Conservation (phyloP, 2,329 filamentous ascomycete genomes). For the Ceratocystis smalleyi region DNA sequence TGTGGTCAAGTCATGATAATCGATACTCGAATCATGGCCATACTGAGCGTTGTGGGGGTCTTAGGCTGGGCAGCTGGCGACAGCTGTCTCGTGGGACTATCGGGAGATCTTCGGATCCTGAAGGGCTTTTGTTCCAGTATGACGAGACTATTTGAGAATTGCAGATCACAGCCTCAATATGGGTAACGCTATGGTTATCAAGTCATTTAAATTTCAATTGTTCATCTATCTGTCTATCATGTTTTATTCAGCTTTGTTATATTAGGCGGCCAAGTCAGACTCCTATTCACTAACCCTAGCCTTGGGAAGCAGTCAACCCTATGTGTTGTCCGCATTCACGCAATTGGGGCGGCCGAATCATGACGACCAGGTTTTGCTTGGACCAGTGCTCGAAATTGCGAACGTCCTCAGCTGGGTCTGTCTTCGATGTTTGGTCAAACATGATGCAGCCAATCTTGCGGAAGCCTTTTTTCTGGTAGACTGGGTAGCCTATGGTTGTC, state of each 20-base stretch:
- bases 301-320: background rate
- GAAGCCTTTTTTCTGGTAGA: constrained; percentile 13
- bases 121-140: background rate
- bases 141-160: background rate
- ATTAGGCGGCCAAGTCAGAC: too few species aligned
- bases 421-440: constrained; percentile 6
- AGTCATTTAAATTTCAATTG: too few species aligned
- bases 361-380: constrained; percentile 10
- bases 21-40: background rate
- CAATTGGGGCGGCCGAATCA: constrained; percentile 8
- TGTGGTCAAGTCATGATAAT: background rate
- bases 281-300: too few species aligned
- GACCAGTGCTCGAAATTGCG: constrained; percentile 11
- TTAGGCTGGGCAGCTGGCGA: background rate
- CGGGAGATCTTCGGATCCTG: background rate
- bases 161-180: background rate
- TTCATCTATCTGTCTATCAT: too few species aligned
- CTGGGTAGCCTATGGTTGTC: constrained; percentile 12
- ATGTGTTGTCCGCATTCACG: background rate
- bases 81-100: background rate
- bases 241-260: too few species aligned
- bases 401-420: background rate
- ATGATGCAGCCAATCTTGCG: constrained; percentile 8
- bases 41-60: background rate
- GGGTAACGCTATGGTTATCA: too few species aligned